Evolutionary conservation across 179 eudicot genomes (phyloP), one percentile per base, ranked within the genome.

Genomic region (Spinacia oleracea): DNA sequence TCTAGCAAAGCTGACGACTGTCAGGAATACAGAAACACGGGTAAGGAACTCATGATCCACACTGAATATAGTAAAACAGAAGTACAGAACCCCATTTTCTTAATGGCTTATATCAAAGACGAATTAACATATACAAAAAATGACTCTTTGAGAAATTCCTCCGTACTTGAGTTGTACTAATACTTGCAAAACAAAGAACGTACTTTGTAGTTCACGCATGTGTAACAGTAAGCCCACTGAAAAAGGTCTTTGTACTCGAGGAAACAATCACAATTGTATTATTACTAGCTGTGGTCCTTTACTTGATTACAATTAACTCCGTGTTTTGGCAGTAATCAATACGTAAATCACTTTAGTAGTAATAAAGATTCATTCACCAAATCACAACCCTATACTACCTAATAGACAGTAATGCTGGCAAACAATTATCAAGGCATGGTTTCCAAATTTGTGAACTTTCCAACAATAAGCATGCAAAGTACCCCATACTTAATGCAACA

Each of bases 1-100:
- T 85, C 90, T 91, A 11, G 98, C 97, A 81, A 95, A 95, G 88
- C 81, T 88, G 73, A 93, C 79, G 63, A 90, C 98, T 95, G 91
- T 55, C 79, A 51, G 78, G 63, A 74, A 77, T 3, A 25, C 2
- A 59, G 10, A 66, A 74, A 40, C 32, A 66, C 45, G 1, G 9
- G 50, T n/a, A n/a, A n/a, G n/a, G n/a, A n/a, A n/a, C n/a, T 56
- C 62, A 67, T 14, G n/a, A 20, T 46, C 1, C 16, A 74, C 1
- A 38, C 15, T 43, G 12, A 50, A 43, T 15, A 80, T 32, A 9
- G 16, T 14, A 53, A 31, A 48, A 56, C 56, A 14, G 20, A 79
- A n/a, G n/a, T n/a, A 23, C 48, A 8, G 70, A 15, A 21, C 12
- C 35, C 55, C 5, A 29, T 15, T 20, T 43, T n/a, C 8, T 34